Conservation (phyloP, 148 eudicot genomes). For the Polygonum aviculare region DNA sequence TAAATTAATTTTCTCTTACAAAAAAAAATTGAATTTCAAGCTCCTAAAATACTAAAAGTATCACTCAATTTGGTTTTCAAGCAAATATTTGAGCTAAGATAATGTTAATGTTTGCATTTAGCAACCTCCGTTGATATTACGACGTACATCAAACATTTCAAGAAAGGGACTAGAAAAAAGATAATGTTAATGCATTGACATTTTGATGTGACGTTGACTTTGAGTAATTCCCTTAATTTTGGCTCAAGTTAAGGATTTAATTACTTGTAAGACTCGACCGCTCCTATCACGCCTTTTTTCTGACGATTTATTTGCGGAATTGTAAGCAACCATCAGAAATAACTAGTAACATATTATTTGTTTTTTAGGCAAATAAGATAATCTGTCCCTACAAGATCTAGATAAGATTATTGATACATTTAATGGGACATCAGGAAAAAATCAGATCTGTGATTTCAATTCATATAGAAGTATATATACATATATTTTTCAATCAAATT, state of each 20-base stretch:
- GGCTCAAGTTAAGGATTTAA: background rate
- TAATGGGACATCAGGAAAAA: background rate
- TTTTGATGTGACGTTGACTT: background rate
- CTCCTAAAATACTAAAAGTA: no score
- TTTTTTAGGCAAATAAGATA: background rate
- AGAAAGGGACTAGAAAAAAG: background rate
- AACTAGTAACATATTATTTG: background rate
- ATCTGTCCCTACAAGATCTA: background rate
- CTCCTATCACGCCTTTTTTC: background rate
- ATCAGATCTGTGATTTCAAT: background rate
- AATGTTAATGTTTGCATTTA: no score
- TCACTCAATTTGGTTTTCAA: no score
- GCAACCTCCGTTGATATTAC: no score
- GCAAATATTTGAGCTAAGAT: no score
- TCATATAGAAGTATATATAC: background rate
- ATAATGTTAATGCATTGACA: background rate
- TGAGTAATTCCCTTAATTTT: slow-evolving; percentile 2
- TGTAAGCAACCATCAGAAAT: background rate
- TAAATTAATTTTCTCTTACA: no score
- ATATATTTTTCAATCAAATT: background rate
- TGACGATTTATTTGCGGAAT: background rate
- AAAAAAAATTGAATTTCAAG: no score
- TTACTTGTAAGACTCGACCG: background rate
- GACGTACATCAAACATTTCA: background rate
- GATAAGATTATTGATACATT: background rate